Evolutionary conservation across 2,329 filamentous ascomycete genomes (phyloP).

Genomic region (Fusarium sp.): DNA sequence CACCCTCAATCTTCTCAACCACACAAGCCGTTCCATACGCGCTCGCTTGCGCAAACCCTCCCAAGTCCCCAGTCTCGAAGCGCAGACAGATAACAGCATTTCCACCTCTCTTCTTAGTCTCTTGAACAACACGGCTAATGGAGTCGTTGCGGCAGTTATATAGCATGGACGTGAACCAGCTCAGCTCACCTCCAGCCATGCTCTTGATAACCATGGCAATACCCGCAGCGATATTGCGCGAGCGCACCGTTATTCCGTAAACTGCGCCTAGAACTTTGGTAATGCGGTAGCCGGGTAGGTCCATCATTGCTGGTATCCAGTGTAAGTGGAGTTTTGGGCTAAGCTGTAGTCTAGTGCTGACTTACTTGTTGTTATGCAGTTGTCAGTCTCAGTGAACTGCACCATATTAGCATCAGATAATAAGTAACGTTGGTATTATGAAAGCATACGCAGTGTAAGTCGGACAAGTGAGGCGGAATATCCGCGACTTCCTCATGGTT

Average conservation of each 20-base stretch:
- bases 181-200: slow-evolving; percentile 69
- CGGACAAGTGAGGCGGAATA: slow-evolving; percentile 57
- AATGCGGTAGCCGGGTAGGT: slow-evolving; percentile 71
- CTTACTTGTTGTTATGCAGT: slow-evolving; percentile 68
- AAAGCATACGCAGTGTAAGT: slow-evolving; percentile 60
- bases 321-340: background rate
- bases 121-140: slow-evolving; percentile 66
- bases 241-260: slow-evolving; percentile 68
- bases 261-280: slow-evolving; percentile 68
- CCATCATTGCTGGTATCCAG: slow-evolving; percentile 64
- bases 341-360: background rate
- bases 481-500: slow-evolving; percentile 50
- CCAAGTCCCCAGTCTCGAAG: slow-evolving; percentile 68
- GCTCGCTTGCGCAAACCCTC: slow-evolving; percentile 68
- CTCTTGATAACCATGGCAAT: slow-evolving; percentile 68
- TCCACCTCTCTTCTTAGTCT: slow-evolving; percentile 68
- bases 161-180: slow-evolving; percentile 70
- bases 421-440: background rate
- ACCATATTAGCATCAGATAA: background rate
- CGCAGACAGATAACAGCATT: slow-evolving; percentile 71
- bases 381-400: slow-evolving; percentile 68
- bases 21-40: slow-evolving; percentile 71
- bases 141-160: slow-evolving; percentile 70
- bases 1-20: slow-evolving; percentile 66
- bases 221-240: slow-evolving; percentile 69